Evolutionary conservation across 1,284 basidiomycete genomes (phyloP).

Genomic region (Xanthoconium separans): DNA sequence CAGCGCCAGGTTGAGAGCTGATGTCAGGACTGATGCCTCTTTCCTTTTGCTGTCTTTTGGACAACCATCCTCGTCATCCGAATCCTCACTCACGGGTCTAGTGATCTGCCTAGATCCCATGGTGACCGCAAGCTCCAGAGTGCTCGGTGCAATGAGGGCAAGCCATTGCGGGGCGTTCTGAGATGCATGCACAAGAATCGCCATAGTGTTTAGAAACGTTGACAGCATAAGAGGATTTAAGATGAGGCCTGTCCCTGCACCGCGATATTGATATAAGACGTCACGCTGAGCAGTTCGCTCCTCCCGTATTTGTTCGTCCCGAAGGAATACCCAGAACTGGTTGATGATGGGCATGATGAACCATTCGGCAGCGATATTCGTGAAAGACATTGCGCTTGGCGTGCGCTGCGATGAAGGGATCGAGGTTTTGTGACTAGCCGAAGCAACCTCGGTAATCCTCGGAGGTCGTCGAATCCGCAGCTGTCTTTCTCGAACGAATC

Average conservation of each 20-base stretch:
- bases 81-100: slow-evolving; percentile 43
- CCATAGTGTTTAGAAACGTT: slow-evolving; percentile 74
- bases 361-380: slow-evolving; percentile 77
- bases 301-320: slow-evolving; percentile 77
- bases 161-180: slow-evolving; percentile 80
- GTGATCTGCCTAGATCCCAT: slow-evolving; percentile 70
- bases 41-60: slow-evolving; percentile 33
- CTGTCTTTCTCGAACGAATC: slow-evolving; percentile 70
- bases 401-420: slow-evolving; percentile 16
- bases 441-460: slow-evolving; percentile 45
- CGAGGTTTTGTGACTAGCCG: slow-evolving; percentile 1
- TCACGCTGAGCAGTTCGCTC: slow-evolving; percentile 55
- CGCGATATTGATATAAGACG: slow-evolving; percentile 54
- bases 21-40: slow-evolving; percentile 71
- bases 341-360: slow-evolving; percentile 89
- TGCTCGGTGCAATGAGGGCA: slow-evolving; percentile 74
- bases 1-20: slow-evolving; percentile 76
- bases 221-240: slow-evolving; percentile 74
- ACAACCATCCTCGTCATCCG: slow-evolving; percentile 36
- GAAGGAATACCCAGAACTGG: slow-evolving; percentile 87
- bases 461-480: slow-evolving; percentile 60
- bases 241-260: slow-evolving; percentile 78
- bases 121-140: slow-evolving; percentile 79
- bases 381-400: slow-evolving; percentile 49
- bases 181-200: slow-evolving; percentile 80